Evolutionary conservation across 2,329 filamentous ascomycete genomes (phyloP), one percentile per base, ranked within the genome.

Genomic region (Ascochyta clinopodiicola): DNA sequence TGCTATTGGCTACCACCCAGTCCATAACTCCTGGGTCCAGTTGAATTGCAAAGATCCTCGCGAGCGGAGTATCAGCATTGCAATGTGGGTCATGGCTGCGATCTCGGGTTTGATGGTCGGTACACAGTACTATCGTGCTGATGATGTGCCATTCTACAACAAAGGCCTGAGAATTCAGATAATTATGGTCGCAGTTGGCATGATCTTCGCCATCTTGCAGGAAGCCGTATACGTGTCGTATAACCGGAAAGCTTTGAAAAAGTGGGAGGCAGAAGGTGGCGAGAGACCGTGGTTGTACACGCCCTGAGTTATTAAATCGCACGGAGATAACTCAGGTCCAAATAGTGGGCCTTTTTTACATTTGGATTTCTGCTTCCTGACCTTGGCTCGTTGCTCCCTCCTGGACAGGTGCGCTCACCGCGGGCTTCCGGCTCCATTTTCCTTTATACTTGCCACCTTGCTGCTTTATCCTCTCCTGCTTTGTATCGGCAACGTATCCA

Each of bases 1-100:
- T 34, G 80, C 81, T 0, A 82, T 84, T 8, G 79, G 81, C 0
- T 84, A 84, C 57, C 82, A 84, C 64, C 81, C 81, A 0, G 75
- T 81, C 0, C 80, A 83, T 50, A 84, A 84, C 64, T 76, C 79
- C 0, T 84, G 81, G 81, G 70, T 82, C 17, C 80, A 83, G 62
- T 68, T 83, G 6, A 84, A 84, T 59, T 83, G 81, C 59, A 71
- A 69, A 13, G 78, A 78, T 17, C 63, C 78, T 0, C 67, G 76
- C 4, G 81, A 83, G 63, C 66, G 80, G 48, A 83, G 79, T 57
- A 80, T 84, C 45, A 75, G 72, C 19, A 78, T 84, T 42, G 81
- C 82, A 73, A 76, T 79, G 78, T 77, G 74, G 75, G 81, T 83
- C 2, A 82, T 83, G 80, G 77, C 72, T n/a, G 80, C 81, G 3